Base-by-base conservation (phyloP, 2,329 filamentous ascomycete genomes). In the Dryadomyces sulphureus region DNA sequence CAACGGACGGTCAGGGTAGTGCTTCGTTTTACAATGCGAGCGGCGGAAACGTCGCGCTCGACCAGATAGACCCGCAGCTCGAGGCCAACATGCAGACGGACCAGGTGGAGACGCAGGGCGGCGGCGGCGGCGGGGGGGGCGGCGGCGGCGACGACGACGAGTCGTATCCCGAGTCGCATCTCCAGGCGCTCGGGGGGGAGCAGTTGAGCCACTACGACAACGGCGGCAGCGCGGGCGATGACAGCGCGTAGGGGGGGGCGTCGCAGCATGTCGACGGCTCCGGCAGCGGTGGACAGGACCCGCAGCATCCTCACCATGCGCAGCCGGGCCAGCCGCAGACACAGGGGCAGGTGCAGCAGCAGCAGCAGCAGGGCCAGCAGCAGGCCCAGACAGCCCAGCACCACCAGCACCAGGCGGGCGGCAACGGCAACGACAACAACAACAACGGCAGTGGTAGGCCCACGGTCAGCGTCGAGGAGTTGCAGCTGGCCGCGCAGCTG, bases 401-500 rank as follows among this genome's bases (percentile, higher is more conserved):
- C 16, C 58, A 65, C 19, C 65, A 65, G 39, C 67, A 68, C 24
- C 65, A 69, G 41, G 54, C 62, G 3, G n/a, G 14, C 63, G 24
- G 38, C 34, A 27, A 25, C 3, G 38, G 7, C n/a, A n/a, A n/a
- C n/a, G n/a, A n/a, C n/a, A n/a, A n/a, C n/a, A n/a, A n/a, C n/a
- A n/a, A n/a, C n/a, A n/a, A n/a, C n/a, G n/a, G n/a, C n/a, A n/a
- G n/a, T n/a, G 40, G 42, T 7, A 48, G 64, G 12, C 61, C 67
- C 2, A 49, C 54, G 6, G 61, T 67, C 32, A 75, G 69, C 48
- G 64, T 68, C 5, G 72, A 75, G 52, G 73, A 77, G 59, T 63
- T 77, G 38, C 73, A 75, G 56, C 62, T 77, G 35, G 73, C 73
- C 14, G 73, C 74, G 9, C 74, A 77, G 54, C 60, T 78, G 38